These are phyloP conservation scores for Alternaria dauci DNA, from an alignment of 2,329 filamentous ascomycete species.

Conservation along the genomic window DNA sequence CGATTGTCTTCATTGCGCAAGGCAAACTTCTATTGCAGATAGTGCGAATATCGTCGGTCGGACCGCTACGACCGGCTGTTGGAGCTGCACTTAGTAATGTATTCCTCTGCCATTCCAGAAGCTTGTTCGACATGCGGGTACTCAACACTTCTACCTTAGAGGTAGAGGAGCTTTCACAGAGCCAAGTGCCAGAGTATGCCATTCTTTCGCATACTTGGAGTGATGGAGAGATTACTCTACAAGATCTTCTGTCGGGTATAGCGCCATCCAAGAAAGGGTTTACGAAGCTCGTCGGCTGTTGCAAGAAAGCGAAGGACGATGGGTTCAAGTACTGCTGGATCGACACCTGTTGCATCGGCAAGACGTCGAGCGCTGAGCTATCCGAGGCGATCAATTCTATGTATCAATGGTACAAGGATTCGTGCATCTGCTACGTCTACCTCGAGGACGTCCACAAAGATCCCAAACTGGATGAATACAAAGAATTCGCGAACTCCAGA, in stretches of 20 bases:
- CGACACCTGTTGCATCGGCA: not conserved
- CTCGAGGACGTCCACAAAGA: not conserved
- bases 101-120: too few relatives aligned
- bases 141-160: not conserved
- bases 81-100: too few relatives aligned
- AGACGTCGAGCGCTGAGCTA: not conserved
- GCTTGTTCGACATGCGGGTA: not conserved
- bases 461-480: not conserved
- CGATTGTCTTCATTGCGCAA: not conserved
- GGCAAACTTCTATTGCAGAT: too few relatives aligned
- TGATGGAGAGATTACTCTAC: constrained; percentile 23
- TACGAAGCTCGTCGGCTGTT: not conserved
- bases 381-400: not conserved
- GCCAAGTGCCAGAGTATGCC: constrained; percentile 25
- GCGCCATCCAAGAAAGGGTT: not conserved
- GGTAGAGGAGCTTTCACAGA: not conserved
- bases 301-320: not conserved
- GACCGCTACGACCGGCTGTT: too few relatives aligned
- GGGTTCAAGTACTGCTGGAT: not conserved
- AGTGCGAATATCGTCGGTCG: too few relatives aligned
- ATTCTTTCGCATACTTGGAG: constrained; percentile 38
- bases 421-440: not conserved
- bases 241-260: constrained; percentile 8
- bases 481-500: not conserved
- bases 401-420: not conserved